Evolutionary conservation across 2,329 filamentous ascomycete species (phyloP).

Genomic region (Fusarium globosum): DNA sequence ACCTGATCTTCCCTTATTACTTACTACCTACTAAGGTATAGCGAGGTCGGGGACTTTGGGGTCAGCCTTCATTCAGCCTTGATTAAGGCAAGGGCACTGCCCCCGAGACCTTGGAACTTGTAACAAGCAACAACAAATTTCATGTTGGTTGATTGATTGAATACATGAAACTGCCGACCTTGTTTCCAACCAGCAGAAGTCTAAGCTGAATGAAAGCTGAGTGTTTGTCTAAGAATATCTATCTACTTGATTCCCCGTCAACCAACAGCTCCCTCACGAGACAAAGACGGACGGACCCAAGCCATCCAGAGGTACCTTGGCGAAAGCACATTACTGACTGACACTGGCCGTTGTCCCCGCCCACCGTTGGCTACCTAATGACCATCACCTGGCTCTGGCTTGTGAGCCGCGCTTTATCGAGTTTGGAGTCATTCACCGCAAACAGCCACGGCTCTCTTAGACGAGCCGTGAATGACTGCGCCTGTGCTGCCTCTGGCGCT

Average conservation of each 20-base stretch:
- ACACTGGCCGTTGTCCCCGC: conserved; percentile 16
- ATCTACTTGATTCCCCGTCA: neutral
- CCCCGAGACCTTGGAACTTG: conserved; percentile 16
- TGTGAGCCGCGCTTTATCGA: conserved; percentile 27
- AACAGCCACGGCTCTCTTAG: conserved; percentile 14
- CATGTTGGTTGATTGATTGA: neutral
- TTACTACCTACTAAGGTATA: neutral
- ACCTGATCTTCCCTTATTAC: conserved; percentile 14
- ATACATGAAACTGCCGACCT: neutral
- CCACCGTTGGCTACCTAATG: conserved; percentile 12
- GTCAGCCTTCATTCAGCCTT: conserved; percentile 11
- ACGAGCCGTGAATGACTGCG: conserved; percentile 12
- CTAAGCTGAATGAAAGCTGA: neutral
- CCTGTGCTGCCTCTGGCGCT: conserved; percentile 14
- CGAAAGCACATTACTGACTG: conserved; percentile 13
- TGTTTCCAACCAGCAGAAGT: neutral
- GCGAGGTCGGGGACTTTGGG: neutral
- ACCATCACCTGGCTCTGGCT: conserved; percentile 29
- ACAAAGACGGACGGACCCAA: neutral
- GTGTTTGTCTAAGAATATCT: neutral
- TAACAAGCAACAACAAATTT: conserved; percentile 13
- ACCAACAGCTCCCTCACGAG: conserved; percentile 1
- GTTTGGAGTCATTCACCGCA: conserved; percentile 27
- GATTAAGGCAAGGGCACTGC: conserved; percentile 13
- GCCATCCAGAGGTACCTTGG: neutral